Percentiles rank a stretch among this genome's conserved stretches.
These are phyloP conservation scores for Malassezia pachydermatis DNA, from an alignment of 1,284 basidiomycete species.

Conservation along the genomic window DNA sequence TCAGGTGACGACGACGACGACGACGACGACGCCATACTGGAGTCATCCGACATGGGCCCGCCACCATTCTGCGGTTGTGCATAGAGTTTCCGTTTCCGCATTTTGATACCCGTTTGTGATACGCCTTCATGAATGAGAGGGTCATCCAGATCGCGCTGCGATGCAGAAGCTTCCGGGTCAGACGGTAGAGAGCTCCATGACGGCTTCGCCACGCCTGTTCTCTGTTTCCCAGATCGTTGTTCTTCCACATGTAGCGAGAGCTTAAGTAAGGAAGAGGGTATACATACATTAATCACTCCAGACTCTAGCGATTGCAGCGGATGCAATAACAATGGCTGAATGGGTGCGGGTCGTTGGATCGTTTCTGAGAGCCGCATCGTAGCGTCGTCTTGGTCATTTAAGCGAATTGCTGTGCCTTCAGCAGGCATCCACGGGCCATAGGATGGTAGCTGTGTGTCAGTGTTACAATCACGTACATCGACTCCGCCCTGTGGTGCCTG, in stretches of 20 bases:
- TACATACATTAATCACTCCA: slow-evolving; percentile 12
- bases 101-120: background rate
- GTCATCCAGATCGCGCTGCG: slow-evolving; percentile 16
- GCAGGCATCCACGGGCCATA: slow-evolving; percentile 12
- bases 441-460: background rate
- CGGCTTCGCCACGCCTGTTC: background rate
- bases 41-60: slow-evolving; percentile 12
- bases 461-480: background rate
- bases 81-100: slow-evolving; percentile 8
- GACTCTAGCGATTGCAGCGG: slow-evolving; percentile 14
- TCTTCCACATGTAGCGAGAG: slow-evolving; percentile 10
- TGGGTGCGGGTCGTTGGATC: background rate
- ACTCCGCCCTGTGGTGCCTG: slow-evolving; percentile 1
- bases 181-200: background rate
- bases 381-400: background rate
- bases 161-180: background rate
- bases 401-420: background rate
- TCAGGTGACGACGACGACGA: no score
- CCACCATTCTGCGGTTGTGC: slow-evolving; percentile 1
- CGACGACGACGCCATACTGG: slow-evolving; percentile 6
- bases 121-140: slow-evolving; percentile 8
- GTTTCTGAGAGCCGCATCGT: no score
- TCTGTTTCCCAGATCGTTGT: background rate
- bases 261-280: background rate
- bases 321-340: slow-evolving; percentile 1